phyloP scores from a whole-genome alignment of 495 filamentous ascomycete species.

The Penicillium samsonianum region DNA sequence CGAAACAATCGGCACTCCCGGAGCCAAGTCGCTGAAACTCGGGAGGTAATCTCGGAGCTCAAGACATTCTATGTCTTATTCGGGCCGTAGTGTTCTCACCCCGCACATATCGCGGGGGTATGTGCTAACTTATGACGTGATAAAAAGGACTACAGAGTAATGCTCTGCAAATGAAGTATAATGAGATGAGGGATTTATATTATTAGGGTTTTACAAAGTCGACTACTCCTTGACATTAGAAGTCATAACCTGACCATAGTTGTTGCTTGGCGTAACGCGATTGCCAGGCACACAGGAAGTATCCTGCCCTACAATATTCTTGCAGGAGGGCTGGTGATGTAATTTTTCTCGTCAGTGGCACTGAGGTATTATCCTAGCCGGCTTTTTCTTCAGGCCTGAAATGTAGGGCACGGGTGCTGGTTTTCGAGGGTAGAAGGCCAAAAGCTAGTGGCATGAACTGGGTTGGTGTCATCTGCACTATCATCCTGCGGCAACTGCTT shows the following conservation, averaged over 20 bases:
- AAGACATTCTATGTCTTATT: background rate
- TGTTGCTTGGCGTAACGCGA: too few relatives aligned
- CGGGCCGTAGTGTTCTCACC: constrained; percentile 1
- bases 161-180: too few relatives aligned
- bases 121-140: background rate
- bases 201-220: too few relatives aligned
- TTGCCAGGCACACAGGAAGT: too few relatives aligned
- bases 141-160: background rate
- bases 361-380: background rate
- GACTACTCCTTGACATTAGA: too few relatives aligned
- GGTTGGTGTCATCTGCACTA: background rate
- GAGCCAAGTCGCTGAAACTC: constrained; percentile 13
- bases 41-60: constrained; percentile 11
- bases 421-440: background rate
- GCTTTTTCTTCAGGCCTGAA: background rate
- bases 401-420: background rate
- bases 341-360: background rate
- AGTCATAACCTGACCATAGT: too few relatives aligned
- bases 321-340: too few relatives aligned
- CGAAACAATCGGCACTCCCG: background rate
- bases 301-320: too few relatives aligned
- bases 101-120: background rate
- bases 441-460: constrained; percentile 1
- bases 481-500: constrained; percentile 2
- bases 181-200: too few relatives aligned